A percentile compares a stretch with the other conserved stretches of the same genome.
Evolutionary conservation across 2,329 filamentous ascomycete genomes (phyloP).

Genomic region (Aspergillus carbonarius): DNA sequence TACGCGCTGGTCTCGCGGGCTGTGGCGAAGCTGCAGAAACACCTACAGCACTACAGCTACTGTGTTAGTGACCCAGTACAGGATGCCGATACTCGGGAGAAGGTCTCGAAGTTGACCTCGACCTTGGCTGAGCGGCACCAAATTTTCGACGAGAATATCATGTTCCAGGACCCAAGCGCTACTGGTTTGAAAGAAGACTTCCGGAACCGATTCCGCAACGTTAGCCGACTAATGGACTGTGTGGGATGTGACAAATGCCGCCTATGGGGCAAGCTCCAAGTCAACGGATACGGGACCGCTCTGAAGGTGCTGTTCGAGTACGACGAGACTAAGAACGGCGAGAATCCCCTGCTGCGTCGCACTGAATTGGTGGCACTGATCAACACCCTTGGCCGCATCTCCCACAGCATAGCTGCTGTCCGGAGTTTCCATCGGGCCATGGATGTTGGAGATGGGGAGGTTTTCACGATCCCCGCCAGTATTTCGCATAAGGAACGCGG

Average conservation of each 20-base stretch:
- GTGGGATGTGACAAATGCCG: slow-evolving; percentile 98
- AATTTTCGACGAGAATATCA: slow-evolving; percentile 91
- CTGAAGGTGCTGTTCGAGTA: slow-evolving; percentile 96
- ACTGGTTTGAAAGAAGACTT: slow-evolving; percentile 93
- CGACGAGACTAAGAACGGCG: slow-evolving; percentile 63
- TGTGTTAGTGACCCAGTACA: slow-evolving; percentile 82
- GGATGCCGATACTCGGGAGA: slow-evolving; percentile 74
- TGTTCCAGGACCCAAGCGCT: slow-evolving; percentile 72
- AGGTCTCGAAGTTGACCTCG: slow-evolving; percentile 73
- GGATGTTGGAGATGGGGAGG: slow-evolving; percentile 35
- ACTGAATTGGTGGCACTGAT: slow-evolving; percentile 93
- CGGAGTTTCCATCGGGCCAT: slow-evolving; percentile 64
- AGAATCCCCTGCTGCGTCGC: slow-evolving; percentile 71
- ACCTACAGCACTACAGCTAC: slow-evolving; percentile 82
- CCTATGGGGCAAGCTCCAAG: slow-evolving; percentile 96
- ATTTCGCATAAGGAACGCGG: slow-evolving; percentile 26
- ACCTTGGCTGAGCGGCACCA: slow-evolving; percentile 65
- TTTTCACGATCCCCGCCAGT: slow-evolving; percentile 29
- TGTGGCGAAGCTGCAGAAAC: slow-evolving; percentile 82
- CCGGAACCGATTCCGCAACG: slow-evolving; percentile 93
- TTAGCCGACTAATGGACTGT: slow-evolving; percentile 96
- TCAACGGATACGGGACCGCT: slow-evolving; percentile 88
- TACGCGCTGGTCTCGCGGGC: slow-evolving; percentile 93
- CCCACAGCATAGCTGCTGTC: slow-evolving; percentile 73
- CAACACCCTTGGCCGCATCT: slow-evolving; percentile 88